Base-by-base conservation (phyloP, 2,329 filamentous ascomycete species). In the Colletotrichum theobromicola region DNA sequence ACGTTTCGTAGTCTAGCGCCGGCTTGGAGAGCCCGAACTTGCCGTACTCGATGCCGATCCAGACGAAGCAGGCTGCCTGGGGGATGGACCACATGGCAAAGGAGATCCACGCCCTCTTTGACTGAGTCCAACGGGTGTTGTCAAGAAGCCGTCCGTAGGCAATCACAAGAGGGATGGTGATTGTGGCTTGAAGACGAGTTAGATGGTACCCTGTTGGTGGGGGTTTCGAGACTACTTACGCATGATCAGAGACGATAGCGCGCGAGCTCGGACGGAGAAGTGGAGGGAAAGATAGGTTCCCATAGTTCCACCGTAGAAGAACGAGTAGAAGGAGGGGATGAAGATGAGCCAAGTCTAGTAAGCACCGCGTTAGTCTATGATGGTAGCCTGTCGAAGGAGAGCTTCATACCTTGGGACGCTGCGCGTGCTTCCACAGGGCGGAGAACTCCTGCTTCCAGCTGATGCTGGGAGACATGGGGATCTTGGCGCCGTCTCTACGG, bases 291-390 rank as follows among this genome's bases (percentile, higher is more conserved):
- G 64, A 28, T 79, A 80, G 4, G 78, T 76, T 13, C 79, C 76
- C 32, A 76, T 78, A 32, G 78, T 83, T 32, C 82, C 83, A 32
- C 83, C 82, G 24, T 82, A 84, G 77, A 84, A 84, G 78, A 84
- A 84, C 2, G 82, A 83, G 77, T 83, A 84, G 73, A 80, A 58
- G 60, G 77, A 13, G 55, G 78, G 63, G 10, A 70, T 66, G 16
- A 82, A 80, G 68, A 72, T 79, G 7, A 79, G 77, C 68, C 78
- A 81, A 15, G 79, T 66, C 67, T 80, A 77, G 65, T n/a, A n/a
- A 76, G 76, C 2, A 70, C 24, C 0, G 28, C 15, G 32, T 72
- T 30, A 42, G 32, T 37, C 13, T 21, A 12, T 3, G 26, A 26
- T 5, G 10, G 4, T 6, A 21, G 16, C 2, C 1, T 26, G 7